Evolutionary conservation across 148 eudicot genomes (phyloP), one percentile per base, ranked within the genome.

Genomic region (Diospyros lotus): DNA sequence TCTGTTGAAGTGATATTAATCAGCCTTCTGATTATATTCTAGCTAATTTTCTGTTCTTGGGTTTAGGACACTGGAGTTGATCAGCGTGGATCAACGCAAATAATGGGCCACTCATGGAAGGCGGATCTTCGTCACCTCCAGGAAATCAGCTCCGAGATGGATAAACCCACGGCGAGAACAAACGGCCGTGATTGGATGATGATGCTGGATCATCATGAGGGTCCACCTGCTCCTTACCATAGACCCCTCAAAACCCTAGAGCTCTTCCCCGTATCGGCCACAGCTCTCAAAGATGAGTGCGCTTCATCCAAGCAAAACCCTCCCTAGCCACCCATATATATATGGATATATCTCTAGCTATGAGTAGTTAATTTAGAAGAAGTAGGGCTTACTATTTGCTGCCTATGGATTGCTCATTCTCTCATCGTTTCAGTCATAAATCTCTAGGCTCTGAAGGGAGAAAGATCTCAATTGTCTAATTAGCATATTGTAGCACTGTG

Each of bases 211-310:
- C 28, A 28, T 28, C 28, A 28, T 40, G 78, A 15, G 76, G 82
- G 72, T 9, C 81, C 79, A 51, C 78, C 70, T 2, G 17, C 44
- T 63, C 77, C 81, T 69, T 60, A 72, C 78, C 64, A 63, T 10
- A 73, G 77, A 53, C 83, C 87, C 66, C 87, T 90, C 66, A 82
- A 87, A 87, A 92, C 97, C 82, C 87, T 92, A 79, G 78, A 90
- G 77, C 93, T 92, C 73, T 92, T 92, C 68, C 97, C 97, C 54
- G 80, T 86, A 79, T 88, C 82, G 51, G 77, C 92, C 76, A 82
- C 78, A 1, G 62, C 63, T 41, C 80, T 81, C 69, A 77, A 69
- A 58, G 72, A 68, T 28, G 67, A 76, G 60, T 38, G 68, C 42
- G 3, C 62, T 46, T 9, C 56, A 44, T 75, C 78, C 41, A 38